Conservation (phyloP, 83 land plant species). For the Picea abies region DNA sequence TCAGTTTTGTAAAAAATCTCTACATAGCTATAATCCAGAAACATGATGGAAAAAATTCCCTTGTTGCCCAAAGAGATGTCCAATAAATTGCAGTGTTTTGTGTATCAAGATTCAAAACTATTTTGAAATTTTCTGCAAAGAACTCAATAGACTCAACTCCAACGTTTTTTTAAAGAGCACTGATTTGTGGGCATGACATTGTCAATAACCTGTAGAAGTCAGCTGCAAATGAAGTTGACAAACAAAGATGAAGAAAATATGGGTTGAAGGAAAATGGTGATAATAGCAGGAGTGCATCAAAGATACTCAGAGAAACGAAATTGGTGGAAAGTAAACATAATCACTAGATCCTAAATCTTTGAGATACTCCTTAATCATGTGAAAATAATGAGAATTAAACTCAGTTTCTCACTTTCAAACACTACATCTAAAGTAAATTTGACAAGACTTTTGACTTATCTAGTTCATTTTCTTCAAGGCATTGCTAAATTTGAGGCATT, state of each 20-base stretch:
- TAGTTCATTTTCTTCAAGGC: too few species aligned
- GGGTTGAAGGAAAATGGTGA: background rate
- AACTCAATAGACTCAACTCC: background rate
- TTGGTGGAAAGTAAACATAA: background rate
- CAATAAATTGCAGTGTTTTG: background rate
- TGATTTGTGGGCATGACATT: background rate
- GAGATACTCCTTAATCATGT: background rate
- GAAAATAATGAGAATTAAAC: background rate
- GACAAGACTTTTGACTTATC: too few species aligned
- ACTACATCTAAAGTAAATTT: too few species aligned
- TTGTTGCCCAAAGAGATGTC: background rate
- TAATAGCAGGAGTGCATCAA: background rate
- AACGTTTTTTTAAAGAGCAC: background rate
- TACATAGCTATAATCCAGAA: too few species aligned
- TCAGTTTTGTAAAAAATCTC: too few species aligned
- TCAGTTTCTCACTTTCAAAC: background rate
- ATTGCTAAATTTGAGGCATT: too few species aligned
- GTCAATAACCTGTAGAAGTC: background rate
- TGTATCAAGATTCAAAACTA: background rate
- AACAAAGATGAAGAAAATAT: background rate
- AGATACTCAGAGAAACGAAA: background rate
- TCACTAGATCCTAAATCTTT: background rate
- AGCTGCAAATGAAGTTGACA: background rate
- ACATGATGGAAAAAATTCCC: background rate
- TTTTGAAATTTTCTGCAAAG: conserved; percentile 1